Conservation (phyloP, 2,329 filamentous ascomycete species). For the Calonectria pseudoturangicola region DNA sequence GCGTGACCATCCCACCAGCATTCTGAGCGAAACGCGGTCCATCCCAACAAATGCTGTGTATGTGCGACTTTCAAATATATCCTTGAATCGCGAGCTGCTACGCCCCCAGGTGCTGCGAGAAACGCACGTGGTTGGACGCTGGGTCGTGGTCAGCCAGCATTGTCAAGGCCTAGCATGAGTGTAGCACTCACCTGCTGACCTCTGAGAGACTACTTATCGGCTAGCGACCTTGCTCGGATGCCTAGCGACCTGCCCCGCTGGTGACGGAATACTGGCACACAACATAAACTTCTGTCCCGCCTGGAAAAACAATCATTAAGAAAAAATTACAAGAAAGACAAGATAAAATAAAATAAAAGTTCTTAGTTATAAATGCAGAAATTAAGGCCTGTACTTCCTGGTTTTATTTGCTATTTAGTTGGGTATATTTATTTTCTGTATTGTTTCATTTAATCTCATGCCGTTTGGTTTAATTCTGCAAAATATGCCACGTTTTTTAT, state of each 20-base stretch:
- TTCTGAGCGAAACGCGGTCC: background rate
- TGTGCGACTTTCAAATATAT: constrained; percentile 4
- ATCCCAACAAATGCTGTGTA: background rate
- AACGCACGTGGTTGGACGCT: constrained; percentile 32
- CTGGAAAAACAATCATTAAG: too few species aligned
- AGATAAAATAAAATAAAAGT: too few species aligned
- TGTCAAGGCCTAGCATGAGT: background rate
- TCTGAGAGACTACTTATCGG: constrained; percentile 5
- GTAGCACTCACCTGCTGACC: constrained; percentile 24
- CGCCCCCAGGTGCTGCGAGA: constrained; percentile 37
- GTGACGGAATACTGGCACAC: too few species aligned
- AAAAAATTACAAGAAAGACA: too few species aligned
- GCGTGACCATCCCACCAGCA: constrained; percentile 13
- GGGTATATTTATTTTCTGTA: too few species aligned
- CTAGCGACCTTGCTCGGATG: constrained; percentile 6
- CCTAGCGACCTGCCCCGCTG: constrained; percentile 9
- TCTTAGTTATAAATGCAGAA: too few species aligned
- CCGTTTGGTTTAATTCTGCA: too few species aligned
- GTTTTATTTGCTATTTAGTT: too few species aligned
- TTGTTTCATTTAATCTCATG: too few species aligned
- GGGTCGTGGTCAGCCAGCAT: background rate
- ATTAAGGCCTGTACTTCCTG: too few species aligned
- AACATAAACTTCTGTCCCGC: too few species aligned
- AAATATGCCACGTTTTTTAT: too few species aligned
- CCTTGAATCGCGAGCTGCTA: constrained; percentile 30